A percentile compares a stretch with the other conserved stretches of the same genome.
Evolutionary conservation across 2,329 filamentous ascomycete genomes (phyloP).

Genomic region (Emmonsiellopsis sp.): DNA sequence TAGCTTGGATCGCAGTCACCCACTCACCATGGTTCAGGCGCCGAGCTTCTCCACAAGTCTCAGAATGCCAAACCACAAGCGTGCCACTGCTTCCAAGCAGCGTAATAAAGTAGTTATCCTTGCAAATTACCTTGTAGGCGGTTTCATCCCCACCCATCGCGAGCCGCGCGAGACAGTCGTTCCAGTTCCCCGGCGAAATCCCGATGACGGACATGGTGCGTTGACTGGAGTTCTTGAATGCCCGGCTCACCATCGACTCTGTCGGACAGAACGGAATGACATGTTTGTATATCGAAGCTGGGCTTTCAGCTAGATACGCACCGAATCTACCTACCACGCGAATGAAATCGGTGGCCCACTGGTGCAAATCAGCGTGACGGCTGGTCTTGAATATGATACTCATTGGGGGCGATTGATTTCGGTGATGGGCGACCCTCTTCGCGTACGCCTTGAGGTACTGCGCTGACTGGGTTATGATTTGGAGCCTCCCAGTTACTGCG

Average conservation of each 20-base stretch:
- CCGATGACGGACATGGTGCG: constrained; percentile 13
- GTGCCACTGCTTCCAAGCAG: constrained; percentile 14
- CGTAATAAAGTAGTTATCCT: constrained; percentile 14
- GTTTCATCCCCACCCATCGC: constrained; percentile 5
- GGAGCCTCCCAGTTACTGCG: constrained; percentile 16
- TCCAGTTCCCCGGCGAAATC: constrained; percentile 9
- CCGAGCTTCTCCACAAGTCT: constrained; percentile 15
- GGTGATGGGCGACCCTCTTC: constrained; percentile 3
- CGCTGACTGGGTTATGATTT: constrained; percentile 19
- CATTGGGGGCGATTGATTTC: constrained; percentile 9
- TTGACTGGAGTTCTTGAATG: constrained; percentile 18
- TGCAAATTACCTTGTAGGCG: constrained; percentile 9
- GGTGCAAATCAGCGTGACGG: constrained; percentile 18
- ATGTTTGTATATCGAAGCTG: constrained; percentile 27
- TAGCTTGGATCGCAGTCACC: constrained; percentile 10
- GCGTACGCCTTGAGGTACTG: constrained; percentile 15
- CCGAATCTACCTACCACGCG: constrained; percentile 30
- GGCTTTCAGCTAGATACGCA: constrained; percentile 14
- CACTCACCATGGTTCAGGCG: constrained; percentile 13
- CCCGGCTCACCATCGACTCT: constrained; percentile 24
- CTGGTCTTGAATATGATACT: not conserved
- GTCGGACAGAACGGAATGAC: constrained; percentile 33
- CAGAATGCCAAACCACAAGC: constrained; percentile 14
- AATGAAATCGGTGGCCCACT: constrained; percentile 27
- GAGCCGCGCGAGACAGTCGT: constrained; percentile 13